Percentiles rank a stretch among this genome's conserved stretches.
Conservation (phyloP, 257 asterid genomes). For the Verbena officinalis region DNA sequence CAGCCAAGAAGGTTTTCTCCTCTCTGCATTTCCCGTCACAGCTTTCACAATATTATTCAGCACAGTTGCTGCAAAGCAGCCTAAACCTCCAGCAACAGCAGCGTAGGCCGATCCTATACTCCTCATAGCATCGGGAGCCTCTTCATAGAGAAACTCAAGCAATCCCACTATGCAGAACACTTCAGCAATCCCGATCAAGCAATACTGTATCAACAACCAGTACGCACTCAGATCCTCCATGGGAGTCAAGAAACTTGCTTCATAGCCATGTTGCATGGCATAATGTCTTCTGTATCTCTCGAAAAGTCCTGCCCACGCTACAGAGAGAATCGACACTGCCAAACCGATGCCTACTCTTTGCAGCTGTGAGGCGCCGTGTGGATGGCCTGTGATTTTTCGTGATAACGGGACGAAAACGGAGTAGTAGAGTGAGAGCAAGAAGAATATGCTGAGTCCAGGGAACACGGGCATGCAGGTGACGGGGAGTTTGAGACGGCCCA, state of each 20-base stretch:
- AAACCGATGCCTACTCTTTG: slow-evolving; percentile 96
- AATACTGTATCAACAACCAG: slow-evolving; percentile 92
- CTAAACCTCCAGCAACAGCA: slow-evolving; percentile 96
- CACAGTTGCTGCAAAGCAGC: slow-evolving; percentile 91
- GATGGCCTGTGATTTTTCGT: slow-evolving; percentile 86
- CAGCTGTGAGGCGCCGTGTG: slow-evolving; percentile 97
- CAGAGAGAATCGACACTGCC: slow-evolving; percentile 80
- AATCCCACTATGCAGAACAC: slow-evolving; percentile 92
- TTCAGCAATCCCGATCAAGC: slow-evolving; percentile 96
- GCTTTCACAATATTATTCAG: slow-evolving; percentile 81
- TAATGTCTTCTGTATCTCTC: slow-evolving; percentile 86
- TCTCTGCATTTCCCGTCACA: slow-evolving; percentile 56
- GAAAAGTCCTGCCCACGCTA: slow-evolving; percentile 80
- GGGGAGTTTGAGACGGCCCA: slow-evolving; percentile 85
- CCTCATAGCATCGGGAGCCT: slow-evolving; percentile 99
- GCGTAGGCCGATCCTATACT: slow-evolving; percentile 97
- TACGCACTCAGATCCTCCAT: slow-evolving; percentile 87
- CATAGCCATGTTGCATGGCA: slow-evolving; percentile 73
- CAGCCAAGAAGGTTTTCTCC: slow-evolving; percentile 75
- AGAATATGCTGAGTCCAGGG: slow-evolving; percentile 93
- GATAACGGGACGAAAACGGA: slow-evolving; percentile 84
- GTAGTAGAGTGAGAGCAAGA: slow-evolving; percentile 83
- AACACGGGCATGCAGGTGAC: slow-evolving; percentile 99
- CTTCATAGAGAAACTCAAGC: slow-evolving; percentile 88
- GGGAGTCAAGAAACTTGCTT: slow-evolving; percentile 75